These are phyloP conservation scores for Stylosanthes scabra DNA, from an alignment of 331 rosid genomes.

Conservation along the genomic window DNA sequence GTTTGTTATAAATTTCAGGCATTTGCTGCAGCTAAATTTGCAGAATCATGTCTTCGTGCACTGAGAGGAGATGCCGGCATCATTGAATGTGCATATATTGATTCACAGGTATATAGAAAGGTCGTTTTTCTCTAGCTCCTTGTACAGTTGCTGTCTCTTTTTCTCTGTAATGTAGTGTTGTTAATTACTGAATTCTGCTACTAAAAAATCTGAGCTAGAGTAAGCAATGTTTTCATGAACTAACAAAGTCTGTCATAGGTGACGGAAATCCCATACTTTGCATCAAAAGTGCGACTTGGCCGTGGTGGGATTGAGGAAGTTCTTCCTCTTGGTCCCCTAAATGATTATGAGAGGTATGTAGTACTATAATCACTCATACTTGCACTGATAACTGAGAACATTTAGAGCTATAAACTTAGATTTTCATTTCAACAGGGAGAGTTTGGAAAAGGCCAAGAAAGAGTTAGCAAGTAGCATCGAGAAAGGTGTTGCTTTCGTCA, in stretches of 20 bases:
- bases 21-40: slow-evolving; percentile 93
- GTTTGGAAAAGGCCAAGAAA: slow-evolving; percentile 92
- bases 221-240: slow-evolving; percentile 12
- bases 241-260: slow-evolving; percentile 53
- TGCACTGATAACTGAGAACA: slow-evolving; percentile 20
- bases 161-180: slow-evolving; percentile 2
- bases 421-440: slow-evolving; percentile 56
- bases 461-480: slow-evolving; percentile 79
- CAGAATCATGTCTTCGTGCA: slow-evolving; percentile 87
- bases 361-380: neutral
- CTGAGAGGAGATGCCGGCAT: slow-evolving; percentile 82
- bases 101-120: slow-evolving; percentile 61
- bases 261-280: slow-evolving; percentile 95
- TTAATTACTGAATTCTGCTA: neutral
- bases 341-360: slow-evolving; percentile 84
- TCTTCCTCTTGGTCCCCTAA: slow-evolving; percentile 82
- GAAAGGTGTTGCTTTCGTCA: slow-evolving; percentile 82
- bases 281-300: slow-evolving; percentile 84
- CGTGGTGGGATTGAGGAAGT: slow-evolving; percentile 82
- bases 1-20: slow-evolving; percentile 64
- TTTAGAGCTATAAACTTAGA: neutral
- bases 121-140: slow-evolving; percentile 9
- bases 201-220: neutral
- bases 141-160: neutral
- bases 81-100: slow-evolving; percentile 76